These are phyloP conservation scores for Dryas drummondii DNA, from an alignment of 306 rosid species.

Conservation along the genomic window DNA sequence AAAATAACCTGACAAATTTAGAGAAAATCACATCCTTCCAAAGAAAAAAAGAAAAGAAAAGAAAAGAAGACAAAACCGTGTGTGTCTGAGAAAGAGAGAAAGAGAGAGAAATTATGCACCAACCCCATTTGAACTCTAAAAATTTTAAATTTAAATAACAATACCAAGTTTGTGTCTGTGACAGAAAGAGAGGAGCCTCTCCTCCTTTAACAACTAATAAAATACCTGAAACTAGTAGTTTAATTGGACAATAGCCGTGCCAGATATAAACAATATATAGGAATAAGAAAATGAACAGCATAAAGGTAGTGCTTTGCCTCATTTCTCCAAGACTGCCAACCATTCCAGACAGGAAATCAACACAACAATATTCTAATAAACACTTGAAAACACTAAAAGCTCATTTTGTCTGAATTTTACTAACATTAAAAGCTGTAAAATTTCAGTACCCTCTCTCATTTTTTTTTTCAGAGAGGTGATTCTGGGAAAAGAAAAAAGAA, in stretches of 20 bases:
- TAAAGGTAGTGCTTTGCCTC: conserved; percentile 39
- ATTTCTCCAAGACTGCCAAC: conserved; percentile 29
- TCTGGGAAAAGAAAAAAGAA: conserved; percentile 2
- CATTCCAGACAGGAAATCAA: conserved; percentile 42
- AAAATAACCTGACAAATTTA: neutral
- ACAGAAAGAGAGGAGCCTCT: conserved; percentile 30
- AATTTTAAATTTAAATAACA: neutral
- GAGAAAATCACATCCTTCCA: conserved; percentile 1
- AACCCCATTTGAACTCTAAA: conserved; percentile 26
- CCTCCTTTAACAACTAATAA: conserved; percentile 41
- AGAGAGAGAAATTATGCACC: neutral
- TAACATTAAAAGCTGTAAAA: conserved; percentile 42
- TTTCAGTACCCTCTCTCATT: conserved; percentile 18
- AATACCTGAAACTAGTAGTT: conserved; percentile 44
- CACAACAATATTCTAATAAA: conserved; percentile 12
- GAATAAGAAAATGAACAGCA: conserved; percentile 34
- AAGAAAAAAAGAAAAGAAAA: conserved; percentile 17
- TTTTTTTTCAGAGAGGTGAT: neutral
- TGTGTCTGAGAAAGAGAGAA: neutral
- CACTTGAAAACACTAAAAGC: conserved; percentile 32
- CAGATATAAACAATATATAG: conserved; percentile 21
- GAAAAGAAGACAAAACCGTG: neutral
- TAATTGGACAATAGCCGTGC: conserved; percentile 39
- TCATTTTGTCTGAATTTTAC: conserved; percentile 53
- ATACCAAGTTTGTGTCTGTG: neutral